Conservation (phyloP, 2,329 filamentous ascomycete genomes). For the Colletotrichum sp. region DNA sequence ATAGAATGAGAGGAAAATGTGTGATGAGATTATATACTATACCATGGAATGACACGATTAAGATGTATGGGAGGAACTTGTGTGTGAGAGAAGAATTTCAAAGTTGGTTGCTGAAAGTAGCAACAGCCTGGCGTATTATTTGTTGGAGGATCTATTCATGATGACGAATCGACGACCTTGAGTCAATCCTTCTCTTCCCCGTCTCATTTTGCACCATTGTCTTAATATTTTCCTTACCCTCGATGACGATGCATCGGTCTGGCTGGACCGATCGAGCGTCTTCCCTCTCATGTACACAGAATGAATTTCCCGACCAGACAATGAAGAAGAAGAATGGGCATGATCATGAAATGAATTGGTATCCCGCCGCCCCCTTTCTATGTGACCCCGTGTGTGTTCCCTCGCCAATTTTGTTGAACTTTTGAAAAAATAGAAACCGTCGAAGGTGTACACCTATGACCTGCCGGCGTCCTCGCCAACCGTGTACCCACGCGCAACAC, state of each 20-base stretch:
- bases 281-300: not conserved
- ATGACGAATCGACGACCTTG: constrained; percentile 9
- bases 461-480: constrained; percentile 62
- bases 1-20: not conserved
- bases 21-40: not conserved
- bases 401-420: not conserved
- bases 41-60: constrained; percentile 9
- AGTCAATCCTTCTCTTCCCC: not conserved
- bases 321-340: not conserved
- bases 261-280: not conserved
- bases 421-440: not conserved
- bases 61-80: not conserved
- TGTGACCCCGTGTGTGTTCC: not conserved
- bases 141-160: not conserved
- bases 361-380: not conserved
- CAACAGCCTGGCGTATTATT: not conserved
- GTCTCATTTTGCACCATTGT: not conserved
- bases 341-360: not conserved
- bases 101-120: not conserved
- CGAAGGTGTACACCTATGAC: not conserved
- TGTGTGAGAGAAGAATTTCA: not conserved
- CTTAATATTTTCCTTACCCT: not conserved
- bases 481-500: constrained; percentile 87
- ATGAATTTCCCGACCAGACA: not conserved
- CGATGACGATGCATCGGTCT: not conserved